Evolutionary conservation across 768 basidiomycete species (phyloP).

Genomic region (Lactifluus rugatus): DNA sequence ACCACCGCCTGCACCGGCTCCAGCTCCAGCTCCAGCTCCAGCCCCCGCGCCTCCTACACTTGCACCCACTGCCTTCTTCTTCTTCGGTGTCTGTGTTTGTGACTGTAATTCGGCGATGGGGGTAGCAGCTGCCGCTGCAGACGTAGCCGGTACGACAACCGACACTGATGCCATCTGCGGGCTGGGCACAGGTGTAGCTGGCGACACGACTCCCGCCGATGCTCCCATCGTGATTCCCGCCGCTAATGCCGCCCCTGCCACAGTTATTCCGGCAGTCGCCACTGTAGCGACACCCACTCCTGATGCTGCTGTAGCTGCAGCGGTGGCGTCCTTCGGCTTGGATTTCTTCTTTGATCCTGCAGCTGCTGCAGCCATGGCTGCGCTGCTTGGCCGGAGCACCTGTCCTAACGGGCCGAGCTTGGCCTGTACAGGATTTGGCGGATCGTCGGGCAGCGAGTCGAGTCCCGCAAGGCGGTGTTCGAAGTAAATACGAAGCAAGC

Average conservation of each 20-base stretch:
- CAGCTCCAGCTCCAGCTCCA: background rate
- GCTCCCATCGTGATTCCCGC: background rate
- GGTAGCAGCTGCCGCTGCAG: background rate
- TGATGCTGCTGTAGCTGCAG: background rate
- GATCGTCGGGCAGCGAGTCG: conserved; percentile 53
- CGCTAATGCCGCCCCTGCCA: background rate
- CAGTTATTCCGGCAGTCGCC: background rate
- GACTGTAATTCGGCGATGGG: background rate
- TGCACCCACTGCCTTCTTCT: conserved; percentile 13
- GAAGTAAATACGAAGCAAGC: conserved; percentile 72
- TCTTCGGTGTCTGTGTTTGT: conserved; percentile 16
- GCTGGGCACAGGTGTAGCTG: conserved; percentile 3
- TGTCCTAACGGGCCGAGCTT: conserved; percentile 79
- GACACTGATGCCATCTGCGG: background rate
- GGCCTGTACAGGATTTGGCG: conserved; percentile 43
- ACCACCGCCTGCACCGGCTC: background rate
- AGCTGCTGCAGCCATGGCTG: conserved; percentile 31
- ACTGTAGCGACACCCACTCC: background rate
- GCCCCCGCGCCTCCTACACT: background rate
- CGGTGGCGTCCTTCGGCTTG: conserved; percentile 23
- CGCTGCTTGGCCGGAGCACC: conserved; percentile 43
- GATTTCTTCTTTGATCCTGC: conserved; percentile 54
- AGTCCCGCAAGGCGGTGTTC: conserved; percentile 39
- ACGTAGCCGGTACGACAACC: background rate
- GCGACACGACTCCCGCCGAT: background rate